Evolutionary conservation across 306 rosid genomes (phyloP).

Genomic region (Quercus variabilis): DNA sequence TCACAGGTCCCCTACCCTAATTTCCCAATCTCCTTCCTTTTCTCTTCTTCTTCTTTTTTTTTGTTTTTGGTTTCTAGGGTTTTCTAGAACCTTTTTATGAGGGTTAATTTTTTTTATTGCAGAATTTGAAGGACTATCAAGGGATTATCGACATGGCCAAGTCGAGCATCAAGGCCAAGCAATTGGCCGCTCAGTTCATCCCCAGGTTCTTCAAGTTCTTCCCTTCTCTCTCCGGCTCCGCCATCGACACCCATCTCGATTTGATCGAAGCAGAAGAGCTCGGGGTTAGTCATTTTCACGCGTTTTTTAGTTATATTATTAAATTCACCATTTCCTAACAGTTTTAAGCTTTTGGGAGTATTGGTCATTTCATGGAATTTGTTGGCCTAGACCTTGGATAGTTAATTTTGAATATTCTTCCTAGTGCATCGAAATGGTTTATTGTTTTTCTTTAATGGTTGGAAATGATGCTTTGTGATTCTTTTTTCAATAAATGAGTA

Average conservation of each 20-base stretch:
- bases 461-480: too few species aligned
- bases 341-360: too few species aligned
- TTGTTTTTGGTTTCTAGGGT: conserved; percentile 4
- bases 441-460: too few species aligned
- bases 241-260: conserved; percentile 77
- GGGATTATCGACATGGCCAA: conserved; percentile 86
- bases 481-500: too few species aligned
- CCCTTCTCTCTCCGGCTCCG: conserved; percentile 73
- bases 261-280: conserved; percentile 94
- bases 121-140: conserved; percentile 77
- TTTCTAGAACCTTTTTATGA: neutral
- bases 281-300: conserved; percentile 53
- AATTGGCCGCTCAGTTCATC: conserved; percentile 91
- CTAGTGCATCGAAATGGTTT: too few species aligned
- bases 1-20: conserved; percentile 52
- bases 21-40: neutral
- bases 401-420: too few species aligned
- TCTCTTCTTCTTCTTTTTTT: neutral
- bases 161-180: conserved; percentile 88
- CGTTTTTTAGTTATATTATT: too few species aligned
- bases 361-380: too few species aligned
- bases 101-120: neutral
- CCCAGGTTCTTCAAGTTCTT: conserved; percentile 92
- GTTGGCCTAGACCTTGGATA: too few species aligned
- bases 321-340: too few species aligned